phyloP scores from a whole-genome alignment of 2,329 filamentous ascomycete species.

The Scedosporium aurantiacum region DNA sequence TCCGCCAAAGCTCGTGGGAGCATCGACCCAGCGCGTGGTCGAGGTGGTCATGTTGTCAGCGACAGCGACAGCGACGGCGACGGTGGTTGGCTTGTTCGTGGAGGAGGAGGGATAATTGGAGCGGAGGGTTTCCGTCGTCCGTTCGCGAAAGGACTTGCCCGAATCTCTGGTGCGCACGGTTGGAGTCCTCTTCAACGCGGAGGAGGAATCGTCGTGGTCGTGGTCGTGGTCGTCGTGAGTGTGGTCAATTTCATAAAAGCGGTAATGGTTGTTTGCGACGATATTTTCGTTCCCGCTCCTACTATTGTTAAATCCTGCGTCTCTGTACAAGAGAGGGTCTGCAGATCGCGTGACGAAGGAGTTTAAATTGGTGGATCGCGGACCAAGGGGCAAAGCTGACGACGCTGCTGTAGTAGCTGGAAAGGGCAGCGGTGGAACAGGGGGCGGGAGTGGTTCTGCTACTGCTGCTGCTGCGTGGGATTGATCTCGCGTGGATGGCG shows the following conservation, averaged over 20 bases:
- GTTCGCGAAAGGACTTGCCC: conserved; percentile 3
- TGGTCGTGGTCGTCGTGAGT: neutral
- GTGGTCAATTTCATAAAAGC: neutral
- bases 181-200: neutral
- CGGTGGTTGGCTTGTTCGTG: too few species aligned
- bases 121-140: neutral
- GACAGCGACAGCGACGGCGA: neutral
- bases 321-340: neutral
- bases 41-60: neutral
- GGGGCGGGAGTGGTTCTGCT: neutral
- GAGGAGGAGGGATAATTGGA: neutral
- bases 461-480: neutral
- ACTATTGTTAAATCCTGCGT: neutral
- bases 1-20: conserved; percentile 3
- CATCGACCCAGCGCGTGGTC: conserved; percentile 4
- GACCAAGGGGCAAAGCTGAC: neutral
- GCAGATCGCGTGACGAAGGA: conserved; percentile 1
- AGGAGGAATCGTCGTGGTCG: neutral
- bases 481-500: too few species aligned
- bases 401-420: neutral
- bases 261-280: neutral
- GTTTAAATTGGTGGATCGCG: neutral
- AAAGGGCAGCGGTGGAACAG: conserved; percentile 1
- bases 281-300: neutral
- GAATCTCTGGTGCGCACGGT: neutral